These are phyloP conservation scores for Trichophyton rubrum DNA, from an alignment of 2,329 filamentous ascomycete genomes.

Conservation along the genomic window DNA sequence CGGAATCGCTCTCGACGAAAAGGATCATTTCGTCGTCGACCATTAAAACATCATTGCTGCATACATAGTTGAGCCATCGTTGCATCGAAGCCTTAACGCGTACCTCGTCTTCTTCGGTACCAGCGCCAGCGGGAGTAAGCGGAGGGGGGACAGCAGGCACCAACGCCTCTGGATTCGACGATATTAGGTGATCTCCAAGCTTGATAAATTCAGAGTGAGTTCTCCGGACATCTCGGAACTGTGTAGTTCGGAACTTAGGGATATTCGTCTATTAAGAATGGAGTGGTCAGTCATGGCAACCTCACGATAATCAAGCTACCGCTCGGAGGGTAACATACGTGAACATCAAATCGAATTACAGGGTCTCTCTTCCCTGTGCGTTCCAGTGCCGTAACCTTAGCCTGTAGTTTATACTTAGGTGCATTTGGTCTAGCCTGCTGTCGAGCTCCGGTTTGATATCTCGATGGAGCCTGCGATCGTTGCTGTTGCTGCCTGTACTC, in stretches of 20 bases:
- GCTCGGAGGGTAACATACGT: slow-evolving; percentile 48
- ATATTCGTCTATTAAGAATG: slow-evolving; percentile 68
- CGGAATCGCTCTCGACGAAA: slow-evolving; percentile 98
- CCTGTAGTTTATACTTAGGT: slow-evolving; percentile 73
- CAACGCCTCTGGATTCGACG: slow-evolving; percentile 89
- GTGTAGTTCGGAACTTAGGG: slow-evolving; percentile 93
- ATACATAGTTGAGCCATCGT: slow-evolving; percentile 89
- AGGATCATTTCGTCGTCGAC: slow-evolving; percentile 93
- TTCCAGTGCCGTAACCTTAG: slow-evolving; percentile 88
- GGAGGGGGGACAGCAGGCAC: slow-evolving; percentile 91
- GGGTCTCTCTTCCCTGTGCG: slow-evolving; percentile 91
- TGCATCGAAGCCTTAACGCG: slow-evolving; percentile 84
- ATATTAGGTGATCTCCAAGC: slow-evolving; percentile 89
- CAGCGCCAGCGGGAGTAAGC: slow-evolving; percentile 84
- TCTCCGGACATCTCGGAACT: slow-evolving; percentile 92
- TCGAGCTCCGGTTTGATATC: slow-evolving; percentile 24
- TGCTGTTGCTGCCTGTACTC: slow-evolving; percentile 21
- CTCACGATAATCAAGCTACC: not conserved
- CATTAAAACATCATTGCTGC: slow-evolving; percentile 82
- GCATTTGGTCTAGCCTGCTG: slow-evolving; percentile 36
- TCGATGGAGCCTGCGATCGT: slow-evolving; percentile 25
- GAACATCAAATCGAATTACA: slow-evolving; percentile 87
- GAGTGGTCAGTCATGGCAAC: slow-evolving; percentile 4
- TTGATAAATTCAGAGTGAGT: slow-evolving; percentile 94
- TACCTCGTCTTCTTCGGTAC: slow-evolving; percentile 87